Percentiles rank a stretch among this genome's conserved stretches.
Conservation (phyloP, 495 filamentous ascomycete genomes). For the Acidiella bohemica region DNA sequence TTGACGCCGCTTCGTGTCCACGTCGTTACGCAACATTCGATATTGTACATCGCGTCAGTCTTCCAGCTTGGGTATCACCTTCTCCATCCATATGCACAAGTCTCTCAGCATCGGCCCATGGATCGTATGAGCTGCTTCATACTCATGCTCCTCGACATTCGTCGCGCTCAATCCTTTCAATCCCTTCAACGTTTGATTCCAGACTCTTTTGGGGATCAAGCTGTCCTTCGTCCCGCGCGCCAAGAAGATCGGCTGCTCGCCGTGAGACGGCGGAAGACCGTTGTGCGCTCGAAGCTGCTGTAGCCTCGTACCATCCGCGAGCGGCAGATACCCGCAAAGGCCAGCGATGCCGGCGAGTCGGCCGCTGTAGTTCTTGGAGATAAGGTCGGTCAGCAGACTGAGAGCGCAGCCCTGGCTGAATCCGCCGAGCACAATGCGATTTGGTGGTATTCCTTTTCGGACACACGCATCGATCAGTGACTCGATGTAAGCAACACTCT, state of each 20-base stretch:
- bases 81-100: constrained; percentile 25
- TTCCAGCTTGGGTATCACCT: constrained; percentile 21
- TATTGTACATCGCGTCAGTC: too few species aligned
- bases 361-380: constrained; percentile 23
- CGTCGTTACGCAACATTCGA: too few species aligned
- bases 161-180: constrained; percentile 19
- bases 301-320: constrained; percentile 16
- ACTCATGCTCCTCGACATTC: constrained; percentile 23
- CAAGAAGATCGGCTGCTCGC: constrained; percentile 24
- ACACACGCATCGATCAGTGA: constrained; percentile 29
- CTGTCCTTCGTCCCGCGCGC: constrained; percentile 24
- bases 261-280: constrained; percentile 19
- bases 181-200: constrained; percentile 20
- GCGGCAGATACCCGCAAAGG: constrained; percentile 32
- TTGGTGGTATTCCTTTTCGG: constrained; percentile 24
- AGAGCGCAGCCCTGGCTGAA: constrained; percentile 35
- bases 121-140: constrained; percentile 25
- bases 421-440: constrained; percentile 32
- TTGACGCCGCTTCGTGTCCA: too few species aligned
- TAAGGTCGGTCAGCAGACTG: constrained; percentile 27
- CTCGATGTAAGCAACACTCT: constrained; percentile 29
- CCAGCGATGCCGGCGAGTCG: constrained; percentile 29
- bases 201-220: constrained; percentile 25
- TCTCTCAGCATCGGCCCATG: constrained; percentile 21
- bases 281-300: constrained; percentile 19